Base-by-base conservation (phyloP, 805 yeast species). In the Yamadazyma sp. region DNA sequence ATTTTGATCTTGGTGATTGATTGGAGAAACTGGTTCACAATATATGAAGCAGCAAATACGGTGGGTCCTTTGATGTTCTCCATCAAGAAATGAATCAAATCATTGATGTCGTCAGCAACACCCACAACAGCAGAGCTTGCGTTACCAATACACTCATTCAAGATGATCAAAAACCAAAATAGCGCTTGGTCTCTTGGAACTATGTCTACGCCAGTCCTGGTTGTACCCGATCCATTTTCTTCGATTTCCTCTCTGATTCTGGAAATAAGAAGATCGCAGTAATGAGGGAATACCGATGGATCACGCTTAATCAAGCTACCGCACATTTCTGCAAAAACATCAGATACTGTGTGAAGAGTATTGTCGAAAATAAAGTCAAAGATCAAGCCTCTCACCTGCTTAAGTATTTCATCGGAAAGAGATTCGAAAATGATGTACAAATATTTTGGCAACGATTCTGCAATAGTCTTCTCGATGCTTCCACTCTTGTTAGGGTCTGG, bases 171-270 rank as follows among this genome's bases (percentile, higher is more conserved):
- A 52, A 82, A 77, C 78, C 95, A 78, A 20, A 78, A 78, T 6
- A 93, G 61, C 13, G 81, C 75, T 20, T 82, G 82, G 58, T 93
- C 98, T 28, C 89, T 72, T n/a, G 85, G 85, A 18, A 80, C 69
- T 17, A 84, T 69, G 20, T 84, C 90, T 5, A 73, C 65, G 0
- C 82, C 77, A 4, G 78, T 73, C 55, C 96, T 73, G 0, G 80
- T 65, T 1, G 75, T 60, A 3, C 97, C 98, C 0, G 97, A 97
- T 3, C 79, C 84, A 46, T 90, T 84, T 46, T 81, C 86, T 8
- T 64, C 64, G 14, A 91, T 69, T 53, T 91, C 95, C 22, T 72
- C 77, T 24, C 69, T 64, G 17, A 90, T 79, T 36, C 72, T 72
- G 4, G 66, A 67, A 32, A 71, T 60, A 13, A 84, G 58, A n/a